Base-by-base conservation (phyloP, 306 rosid species). In the Carpinus fangiana region DNA sequence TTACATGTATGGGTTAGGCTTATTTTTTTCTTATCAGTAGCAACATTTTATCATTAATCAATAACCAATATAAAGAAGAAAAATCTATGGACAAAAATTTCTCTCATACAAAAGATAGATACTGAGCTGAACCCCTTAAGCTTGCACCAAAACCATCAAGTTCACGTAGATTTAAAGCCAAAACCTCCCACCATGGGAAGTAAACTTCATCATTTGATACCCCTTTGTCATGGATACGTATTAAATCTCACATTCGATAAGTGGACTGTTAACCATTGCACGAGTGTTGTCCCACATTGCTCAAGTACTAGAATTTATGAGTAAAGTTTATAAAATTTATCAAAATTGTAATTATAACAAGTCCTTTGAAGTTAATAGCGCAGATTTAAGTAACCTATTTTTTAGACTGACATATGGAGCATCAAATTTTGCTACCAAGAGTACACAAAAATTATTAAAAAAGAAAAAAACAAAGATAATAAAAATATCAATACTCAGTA, bases 401-500 rank as follows among this genome's bases (percentile, higher is more conserved):
- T 41, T 0, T 41, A 0, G 45, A 41, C 45, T 5, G 7, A 41
- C 45, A 41, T 41, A 41, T 41, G 8, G 45, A 41, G 8, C 20
- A 20, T 18, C 20, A 56, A 56, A 56, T 1, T 20, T 16, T 56
- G 2, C 61, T 8, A 17, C 61, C 2, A 55, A 56, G 20, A 20
- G 28, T 56, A 12, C 54, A 6, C 70, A 4, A 26, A 31, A 36
- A 20, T 20, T 23, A 2, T 12, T 16, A 0, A 38, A 43, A 62
- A 45, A 59, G 48, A 9, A 64, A 26, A 21, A 10, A 5, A 45
- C 12, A 45, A 61, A 21, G 11, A 1, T 10, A 18, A 48, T 43
- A 53, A 20, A 11, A 8, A n/a, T 59, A n/a, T 17, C 12, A 5
- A 65, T 65, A 66, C 17, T n/a, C 50, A 54, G 41, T 81, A 87